Base-by-base conservation (phyloP, 2,329 filamentous ascomycete genomes). In the Bipolaris cookei region DNA sequence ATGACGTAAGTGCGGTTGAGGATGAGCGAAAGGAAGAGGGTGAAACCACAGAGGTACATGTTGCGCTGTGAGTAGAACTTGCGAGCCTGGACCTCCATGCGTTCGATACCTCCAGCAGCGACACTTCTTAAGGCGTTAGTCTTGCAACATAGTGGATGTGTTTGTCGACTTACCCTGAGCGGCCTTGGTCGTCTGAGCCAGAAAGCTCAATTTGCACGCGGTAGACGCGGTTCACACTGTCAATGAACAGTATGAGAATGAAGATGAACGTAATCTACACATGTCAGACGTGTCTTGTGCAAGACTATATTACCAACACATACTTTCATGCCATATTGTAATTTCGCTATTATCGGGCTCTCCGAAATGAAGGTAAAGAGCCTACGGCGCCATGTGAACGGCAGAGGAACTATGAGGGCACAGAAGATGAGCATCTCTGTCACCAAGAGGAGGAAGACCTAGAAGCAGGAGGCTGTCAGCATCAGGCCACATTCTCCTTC, bases 1-100 rank as follows among this genome's bases (percentile, higher is more conserved):
- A 98, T 94, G 74, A 89, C 90, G 83, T 98, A 99, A 75, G 95
- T 99, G 75, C 95, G 94, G 88, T 99, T 98, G 76, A 96, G 91
- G 80, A 99, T 99, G 64, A 99, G 85, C 51, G 94, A 98, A 61
- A 99, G 89, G 87, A 99, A 98, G 63, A 99, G 89, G 4, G 95
- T 99, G 84, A 99, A 99, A 70, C 95, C 95, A 80, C 95, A 98
- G 61, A 99, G 92, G 82, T 99, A 99, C 95, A 99, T 99, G 88
- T 99, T 99, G 79, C 95, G 93, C 83, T 99, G 94, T 61, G 93
- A 97, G 86, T 99, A 99, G 85, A 99, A 99, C 82, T 99, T 99
- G 85, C 95, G 92, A 65, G 95, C 94, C 80, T 99, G 95, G 50
- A 98, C 94, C 81, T 99, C 95, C 86, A 96, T 92, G 64, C 95